Evolutionary conservation across 2,329 filamentous ascomycete species (phyloP).

Genomic region (Fusarium pininemorale): DNA sequence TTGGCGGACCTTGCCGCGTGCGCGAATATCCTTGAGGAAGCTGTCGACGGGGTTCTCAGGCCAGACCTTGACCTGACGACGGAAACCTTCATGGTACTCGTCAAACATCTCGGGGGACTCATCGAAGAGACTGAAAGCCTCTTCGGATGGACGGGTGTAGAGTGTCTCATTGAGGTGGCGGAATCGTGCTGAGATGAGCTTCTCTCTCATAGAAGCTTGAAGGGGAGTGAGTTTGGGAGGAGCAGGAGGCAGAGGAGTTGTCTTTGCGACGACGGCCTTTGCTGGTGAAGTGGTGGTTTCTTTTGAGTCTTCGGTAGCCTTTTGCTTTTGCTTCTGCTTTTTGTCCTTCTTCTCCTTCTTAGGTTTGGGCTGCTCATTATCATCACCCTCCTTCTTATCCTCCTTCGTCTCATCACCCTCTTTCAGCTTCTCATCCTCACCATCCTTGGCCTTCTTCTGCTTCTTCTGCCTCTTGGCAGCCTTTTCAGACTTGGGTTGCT

Average conservation of each 20-base stretch:
- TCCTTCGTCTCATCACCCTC: constrained; percentile 34
- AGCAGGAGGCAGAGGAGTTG: constrained; percentile 51
- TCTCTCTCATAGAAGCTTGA: constrained; percentile 92
- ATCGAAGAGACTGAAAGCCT: constrained; percentile 85
- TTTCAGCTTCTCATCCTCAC: constrained; percentile 34
- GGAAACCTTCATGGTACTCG: constrained; percentile 97
- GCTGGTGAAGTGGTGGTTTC: constrained; percentile 20
- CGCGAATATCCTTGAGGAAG: constrained; percentile 77
- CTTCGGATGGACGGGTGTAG: constrained; percentile 87
- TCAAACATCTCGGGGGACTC: constrained; percentile 91
- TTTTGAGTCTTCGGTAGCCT: constrained; percentile 24
- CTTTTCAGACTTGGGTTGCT: constrained; percentile 36
- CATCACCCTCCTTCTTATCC: constrained; percentile 11
- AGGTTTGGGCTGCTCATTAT: constrained; percentile 41
- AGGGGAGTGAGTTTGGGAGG: constrained; percentile 82
- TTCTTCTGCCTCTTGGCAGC: constrained; percentile 50
- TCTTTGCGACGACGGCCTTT: constrained; percentile 37
- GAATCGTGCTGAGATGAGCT: constrained; percentile 94
- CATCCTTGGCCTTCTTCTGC: constrained; percentile 44
- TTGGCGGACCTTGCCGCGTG: constrained; percentile 66
- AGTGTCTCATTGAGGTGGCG: constrained; percentile 96
- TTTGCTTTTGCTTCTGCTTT: constrained; percentile 32
- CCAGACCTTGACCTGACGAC: constrained; percentile 94
- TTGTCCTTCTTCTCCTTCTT: constrained; percentile 52
- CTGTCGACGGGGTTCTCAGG: constrained; percentile 94